A percentile compares a stretch with the other conserved stretches of the same genome.
Conservation (phyloP, 108 stramenopile species). For the Aurantiochytrium sp. region DNA sequence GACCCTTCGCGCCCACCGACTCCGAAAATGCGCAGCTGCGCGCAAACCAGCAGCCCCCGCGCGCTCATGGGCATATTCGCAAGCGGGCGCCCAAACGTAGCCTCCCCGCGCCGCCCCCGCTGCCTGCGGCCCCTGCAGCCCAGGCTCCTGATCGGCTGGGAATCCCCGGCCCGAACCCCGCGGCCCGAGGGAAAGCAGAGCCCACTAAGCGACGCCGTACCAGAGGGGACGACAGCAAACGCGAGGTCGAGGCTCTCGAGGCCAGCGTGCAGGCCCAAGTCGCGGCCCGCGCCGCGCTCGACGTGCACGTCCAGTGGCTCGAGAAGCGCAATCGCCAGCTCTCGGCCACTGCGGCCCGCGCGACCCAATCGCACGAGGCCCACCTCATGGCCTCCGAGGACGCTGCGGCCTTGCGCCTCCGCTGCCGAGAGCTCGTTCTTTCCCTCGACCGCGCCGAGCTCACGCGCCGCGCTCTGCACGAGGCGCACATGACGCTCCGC, state of each 20-base stretch:
- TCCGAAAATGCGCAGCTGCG: no score
- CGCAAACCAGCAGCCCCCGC: no score
- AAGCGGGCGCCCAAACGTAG: no score
- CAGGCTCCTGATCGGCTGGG: no score
- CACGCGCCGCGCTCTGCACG: neutral
- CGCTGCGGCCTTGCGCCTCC: neutral
- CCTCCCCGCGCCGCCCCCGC: no score
- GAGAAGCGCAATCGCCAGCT: neutral
- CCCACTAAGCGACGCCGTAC: neutral
- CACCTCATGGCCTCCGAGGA: neutral
- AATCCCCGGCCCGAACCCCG: no score
- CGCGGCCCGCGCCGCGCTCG: neutral
- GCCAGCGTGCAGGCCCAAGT: constrained; percentile 12
- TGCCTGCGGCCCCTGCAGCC: no score
- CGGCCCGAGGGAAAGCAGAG: neutral
- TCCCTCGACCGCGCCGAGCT: neutral
- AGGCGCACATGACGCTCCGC: constrained; percentile 36
- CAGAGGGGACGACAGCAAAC: neutral
- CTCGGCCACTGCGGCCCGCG: neutral
- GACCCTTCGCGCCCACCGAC: no score
- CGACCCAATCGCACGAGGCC: neutral
- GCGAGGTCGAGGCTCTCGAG: neutral
- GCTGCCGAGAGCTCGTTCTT: neutral
- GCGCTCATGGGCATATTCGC: no score
- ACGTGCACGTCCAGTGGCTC: neutral